Evolutionary conservation across 2,329 filamentous ascomycete species (phyloP).

Genomic region (Furcasterigmium sp.): DNA sequence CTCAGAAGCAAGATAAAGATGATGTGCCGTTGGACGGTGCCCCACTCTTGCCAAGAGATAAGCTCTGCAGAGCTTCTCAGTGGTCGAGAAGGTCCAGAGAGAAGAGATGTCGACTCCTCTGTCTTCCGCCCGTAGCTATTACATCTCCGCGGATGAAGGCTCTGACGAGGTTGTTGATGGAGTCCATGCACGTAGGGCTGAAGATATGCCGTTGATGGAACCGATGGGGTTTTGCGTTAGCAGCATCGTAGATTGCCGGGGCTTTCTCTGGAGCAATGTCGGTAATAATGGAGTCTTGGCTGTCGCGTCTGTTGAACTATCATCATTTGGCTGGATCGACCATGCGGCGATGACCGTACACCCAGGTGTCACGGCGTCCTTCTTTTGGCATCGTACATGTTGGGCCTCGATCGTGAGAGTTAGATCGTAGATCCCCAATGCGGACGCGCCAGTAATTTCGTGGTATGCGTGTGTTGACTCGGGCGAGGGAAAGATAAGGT

Average conservation of each 20-base stretch:
- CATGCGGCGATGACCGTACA: too few species aligned
- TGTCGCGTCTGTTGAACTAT: too few species aligned
- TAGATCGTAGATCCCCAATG: too few species aligned
- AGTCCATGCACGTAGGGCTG: neutral
- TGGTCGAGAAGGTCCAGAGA: neutral
- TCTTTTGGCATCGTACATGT: too few species aligned
- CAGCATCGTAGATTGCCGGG: too few species aligned
- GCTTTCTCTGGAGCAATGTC: too few species aligned
- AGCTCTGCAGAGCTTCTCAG: neutral
- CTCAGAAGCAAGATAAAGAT: neutral
- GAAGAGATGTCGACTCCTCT: neutral
- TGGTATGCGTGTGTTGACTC: neutral
- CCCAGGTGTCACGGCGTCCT: too few species aligned
- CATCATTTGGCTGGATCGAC: too few species aligned
- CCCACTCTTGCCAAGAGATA: constrained; percentile 3
- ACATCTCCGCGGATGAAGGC: neutral
- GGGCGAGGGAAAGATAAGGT: constrained; percentile 1
- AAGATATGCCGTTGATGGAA: neutral
- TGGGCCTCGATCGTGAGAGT: too few species aligned
- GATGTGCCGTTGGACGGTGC: neutral
- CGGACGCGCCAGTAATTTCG: neutral
- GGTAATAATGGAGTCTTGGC: too few species aligned
- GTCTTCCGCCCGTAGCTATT: neutral
- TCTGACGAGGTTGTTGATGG: neutral
- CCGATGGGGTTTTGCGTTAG: too few species aligned